These are phyloP conservation scores for Beauveria scarabaeidicola DNA, from an alignment of 2,329 filamentous ascomycete genomes.

Conservation along the genomic window DNA sequence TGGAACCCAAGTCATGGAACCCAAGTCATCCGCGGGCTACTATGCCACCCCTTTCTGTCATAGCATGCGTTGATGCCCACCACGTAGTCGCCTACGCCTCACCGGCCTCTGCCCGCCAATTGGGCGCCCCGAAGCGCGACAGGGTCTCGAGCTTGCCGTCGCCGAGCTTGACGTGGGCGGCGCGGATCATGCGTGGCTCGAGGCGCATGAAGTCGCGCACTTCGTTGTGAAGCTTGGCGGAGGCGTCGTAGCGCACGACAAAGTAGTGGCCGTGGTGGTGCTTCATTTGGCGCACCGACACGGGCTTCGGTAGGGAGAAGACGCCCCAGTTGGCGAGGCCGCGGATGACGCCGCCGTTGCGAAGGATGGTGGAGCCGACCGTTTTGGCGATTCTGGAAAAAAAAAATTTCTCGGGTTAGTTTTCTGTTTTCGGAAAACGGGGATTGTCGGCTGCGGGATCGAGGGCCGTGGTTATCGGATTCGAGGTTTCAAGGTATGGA, in stretches of 20 bases:
- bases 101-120: conserved; percentile 35
- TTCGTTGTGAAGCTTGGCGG: conserved; percentile 61
- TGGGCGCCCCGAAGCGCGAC: conserved; percentile 39
- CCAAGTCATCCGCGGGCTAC: not conserved
- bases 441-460: not conserved
- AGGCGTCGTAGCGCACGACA: conserved; percentile 90
- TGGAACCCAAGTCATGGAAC: not conserved
- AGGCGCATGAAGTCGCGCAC: conserved; percentile 69
- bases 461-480: conserved; percentile 2
- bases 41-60: not conserved
- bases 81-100: conserved; percentile 19
- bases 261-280: conserved; percentile 92
- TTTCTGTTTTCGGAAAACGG: not conserved
- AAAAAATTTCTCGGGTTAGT: conserved; percentile 10
- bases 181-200: conserved; percentile 85
- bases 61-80: not conserved
- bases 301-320: conserved; percentile 74
- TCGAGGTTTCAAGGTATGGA: conserved; percentile 16
- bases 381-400: conserved; percentile 70
- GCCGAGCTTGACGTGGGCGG: conserved; percentile 80
- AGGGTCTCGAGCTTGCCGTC: conserved; percentile 47
- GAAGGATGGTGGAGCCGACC: conserved; percentile 73
- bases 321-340: conserved; percentile 93
- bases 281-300: conserved; percentile 71
- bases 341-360: conserved; percentile 79